Evolutionary conservation across 768 basidiomycete genomes (phyloP), one percentile per base, ranked within the genome.

Genomic region (Coprinellus aureogranulatus): DNA sequence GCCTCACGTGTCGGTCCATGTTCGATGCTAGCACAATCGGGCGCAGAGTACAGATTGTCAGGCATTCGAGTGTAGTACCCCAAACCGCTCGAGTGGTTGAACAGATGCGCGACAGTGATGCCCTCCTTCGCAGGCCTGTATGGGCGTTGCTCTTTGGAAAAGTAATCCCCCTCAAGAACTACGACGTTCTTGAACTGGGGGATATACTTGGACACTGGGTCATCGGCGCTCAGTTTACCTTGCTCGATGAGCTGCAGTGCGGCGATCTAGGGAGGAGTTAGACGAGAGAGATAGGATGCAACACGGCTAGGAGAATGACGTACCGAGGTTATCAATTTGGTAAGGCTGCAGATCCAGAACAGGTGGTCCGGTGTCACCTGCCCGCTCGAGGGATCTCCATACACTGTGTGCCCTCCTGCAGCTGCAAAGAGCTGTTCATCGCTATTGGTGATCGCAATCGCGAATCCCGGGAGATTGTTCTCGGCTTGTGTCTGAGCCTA

Each of bases 311-410:
- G 25, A 26, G 23, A 26, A 5, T 4, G 16, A 37, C 12, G 28
- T 49, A 72, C 71, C 16, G 68, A 62, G 14, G 64, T 58, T 2
- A 72, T 58, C 6, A 72, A 46, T 51, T 74, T 74, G 1, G 70
- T 70, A 58, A 68, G 62, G 55, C 72, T 74, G 56, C 72, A 74
- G n/a, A 71, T 62, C 69, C 70, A 72, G 50, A 68, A 70, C 2
- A 72, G 31, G 40, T 61, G 70, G 5, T 70, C 62, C 14, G 65
- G 62, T 37, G 65, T 57, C 18, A 70, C 61, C 10, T 55, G 31
- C 27, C 68, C 70, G 25, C 65, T 64, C 2, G 61, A 48, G 4
- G 70, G 67, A 14, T 72, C 65, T 22, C 66, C 54, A 55, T 68
- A 58, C n/a, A 59, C 48, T 26, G 60, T 66, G 46, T 57, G 50